These are phyloP conservation scores for Pythium utonaiense DNA, from an alignment of 352 stramenopile species.

Conservation along the genomic window DNA sequence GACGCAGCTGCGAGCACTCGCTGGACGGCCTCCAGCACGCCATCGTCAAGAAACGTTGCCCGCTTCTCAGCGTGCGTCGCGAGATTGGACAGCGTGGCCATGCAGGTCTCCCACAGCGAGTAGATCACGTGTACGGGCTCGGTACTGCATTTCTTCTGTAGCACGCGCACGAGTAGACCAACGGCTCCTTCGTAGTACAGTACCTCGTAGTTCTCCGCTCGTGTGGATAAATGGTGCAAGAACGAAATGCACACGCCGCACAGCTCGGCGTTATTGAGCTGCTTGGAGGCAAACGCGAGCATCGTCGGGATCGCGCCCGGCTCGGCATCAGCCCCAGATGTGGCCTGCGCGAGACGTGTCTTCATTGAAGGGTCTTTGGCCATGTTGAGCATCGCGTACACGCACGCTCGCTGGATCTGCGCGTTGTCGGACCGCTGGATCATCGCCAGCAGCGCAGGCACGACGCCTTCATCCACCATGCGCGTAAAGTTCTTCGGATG, in stretches of 20 bases:
- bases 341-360: slow-evolving; percentile 46
- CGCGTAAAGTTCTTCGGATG: slow-evolving; percentile 73
- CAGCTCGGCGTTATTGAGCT: slow-evolving; percentile 53
- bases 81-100: slow-evolving; percentile 58
- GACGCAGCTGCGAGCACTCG: slow-evolving; percentile 48
- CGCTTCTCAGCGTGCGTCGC: slow-evolving; percentile 38
- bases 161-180: slow-evolving; percentile 47
- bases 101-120: slow-evolving; percentile 43
- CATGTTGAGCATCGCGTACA: slow-evolving; percentile 75
- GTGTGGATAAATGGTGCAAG: slow-evolving; percentile 67
- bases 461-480: slow-evolving; percentile 76
- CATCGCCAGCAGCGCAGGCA: slow-evolving; percentile 58
- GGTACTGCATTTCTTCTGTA: slow-evolving; percentile 39
- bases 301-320: slow-evolving; percentile 63
- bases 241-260: slow-evolving; percentile 67
- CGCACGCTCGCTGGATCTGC: slow-evolving; percentile 72
- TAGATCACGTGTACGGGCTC: slow-evolving; percentile 47
- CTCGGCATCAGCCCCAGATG: background rate
- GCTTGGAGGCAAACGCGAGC: slow-evolving; percentile 58
- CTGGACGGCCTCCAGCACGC: slow-evolving; percentile 58
- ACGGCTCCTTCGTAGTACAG: slow-evolving; percentile 66
- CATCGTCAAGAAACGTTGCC: slow-evolving; percentile 47
- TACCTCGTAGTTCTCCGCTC: slow-evolving; percentile 52
- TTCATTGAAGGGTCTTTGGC: slow-evolving; percentile 72
- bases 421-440: slow-evolving; percentile 44